A percentile compares a stretch with the other conserved stretches of the same genome.
phyloP scores from a whole-genome alignment of 768 basidiomycete genomes.

The Lyophyllum decastes region DNA sequence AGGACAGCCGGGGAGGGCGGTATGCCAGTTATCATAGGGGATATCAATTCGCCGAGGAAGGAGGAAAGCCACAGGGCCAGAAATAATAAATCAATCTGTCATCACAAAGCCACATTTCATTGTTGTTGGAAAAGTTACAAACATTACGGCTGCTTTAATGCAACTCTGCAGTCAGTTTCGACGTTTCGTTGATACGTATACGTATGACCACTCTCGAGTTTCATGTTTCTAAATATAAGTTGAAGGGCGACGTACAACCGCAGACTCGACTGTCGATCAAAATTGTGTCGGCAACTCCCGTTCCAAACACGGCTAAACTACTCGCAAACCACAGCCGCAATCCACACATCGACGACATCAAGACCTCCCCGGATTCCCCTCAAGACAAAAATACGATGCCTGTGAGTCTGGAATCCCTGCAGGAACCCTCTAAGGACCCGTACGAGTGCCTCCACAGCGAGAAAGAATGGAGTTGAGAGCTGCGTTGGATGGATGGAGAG shows the following conservation, averaged over 20 bases:
- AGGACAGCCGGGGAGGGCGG: neutral
- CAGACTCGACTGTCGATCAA: neutral
- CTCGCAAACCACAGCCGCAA: conserved; percentile 18
- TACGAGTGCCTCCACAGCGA: conserved; percentile 12
- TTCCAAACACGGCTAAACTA: conserved; percentile 22
- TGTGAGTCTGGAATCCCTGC: conserved; percentile 23
- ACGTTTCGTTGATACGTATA: neutral
- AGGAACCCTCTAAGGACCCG: conserved; percentile 15
- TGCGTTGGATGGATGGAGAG: conserved; percentile 25
- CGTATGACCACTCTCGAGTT: neutral
- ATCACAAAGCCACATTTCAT: conserved; percentile 1
- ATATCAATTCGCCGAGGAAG: neutral
- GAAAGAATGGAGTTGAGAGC: conserved; percentile 9
- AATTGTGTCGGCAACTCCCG: conserved; percentile 16
- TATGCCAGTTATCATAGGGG: conserved; percentile 5
- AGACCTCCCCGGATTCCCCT: conserved; percentile 27
- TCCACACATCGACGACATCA: conserved; percentile 20
- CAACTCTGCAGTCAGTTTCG: neutral
- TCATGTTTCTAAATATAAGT: neutral
- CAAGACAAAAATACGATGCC: conserved; percentile 34
- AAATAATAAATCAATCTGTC: conserved; percentile 2
- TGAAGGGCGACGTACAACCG: neutral
- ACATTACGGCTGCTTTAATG: neutral
- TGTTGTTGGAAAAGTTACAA: neutral
- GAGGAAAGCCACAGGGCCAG: neutral